Evolutionary conservation across 371 early-diverging fungal species (phyloP), one percentile per base, ranked within the genome.

Genomic region (Mucor lusitanicus): DNA sequence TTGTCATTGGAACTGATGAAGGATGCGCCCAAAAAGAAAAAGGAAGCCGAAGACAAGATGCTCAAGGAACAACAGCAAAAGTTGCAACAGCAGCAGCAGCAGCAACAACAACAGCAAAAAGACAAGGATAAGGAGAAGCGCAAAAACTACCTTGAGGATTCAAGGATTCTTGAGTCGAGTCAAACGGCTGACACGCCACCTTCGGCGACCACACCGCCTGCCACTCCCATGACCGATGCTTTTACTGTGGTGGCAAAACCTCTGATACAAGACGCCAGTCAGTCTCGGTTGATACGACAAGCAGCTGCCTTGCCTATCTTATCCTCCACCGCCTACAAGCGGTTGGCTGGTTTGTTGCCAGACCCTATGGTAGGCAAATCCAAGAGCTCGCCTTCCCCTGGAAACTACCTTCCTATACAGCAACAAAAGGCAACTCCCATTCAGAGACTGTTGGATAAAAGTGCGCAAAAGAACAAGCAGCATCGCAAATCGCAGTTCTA

Each of bases 1-100:
- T 67, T 87, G 6, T 89, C 90, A 1, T 72, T 89, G 64, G 87
- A 88, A 57, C 65, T 87, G 44, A 88, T 89, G 88, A 79, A 86
- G 61, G 87, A 88, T 64, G 73, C 71, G 15, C 63, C 70, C 3
- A 65, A 61, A 15, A 63, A 69, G 57, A 64, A 68, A 12, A 65
- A 71, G 19, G 57, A 64, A 17, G 54, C 23, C 1, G 64, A 46
- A 46, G 59, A 64, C 7, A 64, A 61, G 46, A 64, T 55, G 8
- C 42, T 54, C 37, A 25, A 56, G 30, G 56, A 67, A 40, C 61
- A 70, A 23, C 64, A 44, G 32, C 19, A 60, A 23, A 15, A 59
- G 0, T 23, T 32, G 15, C 61, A 56, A 46, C 54, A 59, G 6
- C 55, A 46, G 13, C n/a, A n/a, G n/a, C n/a, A n/a, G n/a, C n/a